phyloP scores from a whole-genome alignment of 129 eudicot species.

The Daucus carota region DNA sequence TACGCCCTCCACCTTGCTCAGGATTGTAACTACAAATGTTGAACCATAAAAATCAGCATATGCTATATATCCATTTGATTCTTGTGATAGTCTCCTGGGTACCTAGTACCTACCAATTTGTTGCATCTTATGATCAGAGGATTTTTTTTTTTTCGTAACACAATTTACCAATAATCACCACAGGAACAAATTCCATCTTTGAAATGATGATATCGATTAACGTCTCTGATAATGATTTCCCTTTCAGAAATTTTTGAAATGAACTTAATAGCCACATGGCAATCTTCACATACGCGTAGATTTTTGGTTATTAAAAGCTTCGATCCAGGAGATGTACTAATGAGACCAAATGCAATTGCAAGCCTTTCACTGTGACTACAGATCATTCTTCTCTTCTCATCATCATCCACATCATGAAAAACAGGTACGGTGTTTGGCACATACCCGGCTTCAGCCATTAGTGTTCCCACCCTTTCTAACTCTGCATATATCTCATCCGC shows the following conservation, averaged over 20 bases:
- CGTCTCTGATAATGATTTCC: conserved; percentile 9
- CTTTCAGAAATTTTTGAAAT: conserved; percentile 13
- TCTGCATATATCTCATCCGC: conserved; percentile 15
- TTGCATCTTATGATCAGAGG: not conserved
- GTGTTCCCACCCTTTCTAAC: conserved; percentile 1
- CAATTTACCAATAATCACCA: conserved; percentile 5
- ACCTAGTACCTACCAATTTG: not conserved
- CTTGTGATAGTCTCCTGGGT: not conserved
- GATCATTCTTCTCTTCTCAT: conserved; percentile 11
- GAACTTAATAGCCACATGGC: conserved; percentile 10
- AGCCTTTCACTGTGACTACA: conserved; percentile 12
- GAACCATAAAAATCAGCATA: not conserved
- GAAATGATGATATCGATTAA: conserved; percentile 14
- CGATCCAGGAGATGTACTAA: conserved; percentile 9
- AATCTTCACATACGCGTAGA: conserved; percentile 9
- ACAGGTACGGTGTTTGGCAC: not conserved
- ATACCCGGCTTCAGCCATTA: conserved; percentile 7
- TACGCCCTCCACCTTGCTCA: not conserved
- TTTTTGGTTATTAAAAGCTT: conserved; percentile 7
- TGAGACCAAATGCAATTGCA: conserved; percentile 13
- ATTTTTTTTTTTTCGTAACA: too few species aligned
- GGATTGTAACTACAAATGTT: not conserved
- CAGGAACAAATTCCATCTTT: conserved; percentile 11
- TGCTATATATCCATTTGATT: not conserved
- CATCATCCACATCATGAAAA: conserved; percentile 13